Conservation (phyloP, 2,329 filamentous ascomycete genomes). For the Nothopassalora personata region DNA sequence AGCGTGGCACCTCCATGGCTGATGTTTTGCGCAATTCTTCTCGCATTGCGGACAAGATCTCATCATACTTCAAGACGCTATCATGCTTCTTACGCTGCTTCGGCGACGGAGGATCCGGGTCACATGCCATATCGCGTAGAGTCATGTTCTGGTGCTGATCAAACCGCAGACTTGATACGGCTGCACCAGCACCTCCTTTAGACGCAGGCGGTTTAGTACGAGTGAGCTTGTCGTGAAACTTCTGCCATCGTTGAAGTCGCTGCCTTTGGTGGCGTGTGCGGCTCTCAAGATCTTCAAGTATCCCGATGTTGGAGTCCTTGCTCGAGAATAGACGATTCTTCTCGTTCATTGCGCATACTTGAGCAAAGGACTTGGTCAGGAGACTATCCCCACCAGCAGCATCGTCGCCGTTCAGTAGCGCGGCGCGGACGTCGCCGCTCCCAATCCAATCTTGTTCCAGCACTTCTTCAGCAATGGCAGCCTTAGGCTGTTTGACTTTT, state of each 20-base stretch:
- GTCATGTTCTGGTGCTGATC: constrained; percentile 29
- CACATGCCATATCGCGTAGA: constrained; percentile 21
- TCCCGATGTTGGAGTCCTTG: constrained; percentile 46
- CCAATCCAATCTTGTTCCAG: constrained; percentile 74
- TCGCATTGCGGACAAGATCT: constrained; percentile 33
- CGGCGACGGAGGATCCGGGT: constrained; percentile 8
- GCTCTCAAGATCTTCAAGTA: constrained; percentile 66
- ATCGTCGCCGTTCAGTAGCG: constrained; percentile 62
- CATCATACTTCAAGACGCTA: constrained; percentile 27
- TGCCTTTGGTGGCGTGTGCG: constrained; percentile 62
- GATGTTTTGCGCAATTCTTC: constrained; percentile 27
- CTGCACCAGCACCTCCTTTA: constrained; percentile 7
- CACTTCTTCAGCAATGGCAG: constrained; percentile 49
- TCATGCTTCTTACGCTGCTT: constrained; percentile 12
- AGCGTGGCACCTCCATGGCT: constrained; percentile 7
- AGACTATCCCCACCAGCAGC: constrained; percentile 55
- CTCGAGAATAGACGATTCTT: constrained; percentile 35
- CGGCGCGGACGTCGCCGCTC: constrained; percentile 66
- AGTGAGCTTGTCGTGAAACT: constrained; percentile 49
- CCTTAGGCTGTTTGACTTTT: constrained; percentile 13
- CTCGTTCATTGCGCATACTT: constrained; percentile 64
- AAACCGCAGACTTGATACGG: constrained; percentile 19
- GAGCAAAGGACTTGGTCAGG: constrained; percentile 58
- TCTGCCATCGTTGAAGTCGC: constrained; percentile 67
- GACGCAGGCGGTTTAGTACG: constrained; percentile 11